A percentile compares a stretch with the other conserved stretches of the same genome.
These are phyloP conservation scores for Lentinula sp. DNA, from an alignment of 768 basidiomycete genomes.

Conservation along the genomic window DNA sequence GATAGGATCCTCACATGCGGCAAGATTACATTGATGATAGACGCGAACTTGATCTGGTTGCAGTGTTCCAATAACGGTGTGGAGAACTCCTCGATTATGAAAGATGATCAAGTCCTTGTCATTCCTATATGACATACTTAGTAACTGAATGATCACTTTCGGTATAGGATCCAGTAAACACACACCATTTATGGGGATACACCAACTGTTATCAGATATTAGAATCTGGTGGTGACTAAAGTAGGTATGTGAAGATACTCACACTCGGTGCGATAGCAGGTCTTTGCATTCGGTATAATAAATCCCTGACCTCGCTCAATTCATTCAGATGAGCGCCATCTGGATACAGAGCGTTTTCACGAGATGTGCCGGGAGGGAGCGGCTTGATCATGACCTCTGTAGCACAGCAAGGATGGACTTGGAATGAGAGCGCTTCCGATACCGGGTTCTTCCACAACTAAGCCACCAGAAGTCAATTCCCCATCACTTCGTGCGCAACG, in stretches of 20 bases:
- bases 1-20: constrained; percentile 40
- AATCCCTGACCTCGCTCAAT: constrained; percentile 60
- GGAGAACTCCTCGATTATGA: constrained; percentile 59
- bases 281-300: constrained; percentile 85
- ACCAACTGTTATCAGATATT: constrained; percentile 26
- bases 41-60: constrained; percentile 37
- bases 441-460: constrained; percentile 60
- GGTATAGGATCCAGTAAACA: neutral
- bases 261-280: constrained; percentile 75
- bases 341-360: constrained; percentile 43
- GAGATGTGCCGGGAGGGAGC: constrained; percentile 31
- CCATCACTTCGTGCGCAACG: neutral
- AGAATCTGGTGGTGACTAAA: constrained; percentile 20
- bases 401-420: constrained; percentile 53
- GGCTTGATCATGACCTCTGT: constrained; percentile 39
- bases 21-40: constrained; percentile 56
- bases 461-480: constrained; percentile 8
- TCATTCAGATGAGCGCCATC: constrained; percentile 75
- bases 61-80: constrained; percentile 55
- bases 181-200: constrained; percentile 53
- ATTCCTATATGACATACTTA: constrained; percentile 19
- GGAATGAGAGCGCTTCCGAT: constrained; percentile 47
- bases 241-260: constrained; percentile 39
- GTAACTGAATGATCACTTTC: neutral
- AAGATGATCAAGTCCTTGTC: constrained; percentile 53